Evolutionary conservation across 768 basidiomycete species (phyloP).

Genomic region (Porpolomopsis calyptriformis): DNA sequence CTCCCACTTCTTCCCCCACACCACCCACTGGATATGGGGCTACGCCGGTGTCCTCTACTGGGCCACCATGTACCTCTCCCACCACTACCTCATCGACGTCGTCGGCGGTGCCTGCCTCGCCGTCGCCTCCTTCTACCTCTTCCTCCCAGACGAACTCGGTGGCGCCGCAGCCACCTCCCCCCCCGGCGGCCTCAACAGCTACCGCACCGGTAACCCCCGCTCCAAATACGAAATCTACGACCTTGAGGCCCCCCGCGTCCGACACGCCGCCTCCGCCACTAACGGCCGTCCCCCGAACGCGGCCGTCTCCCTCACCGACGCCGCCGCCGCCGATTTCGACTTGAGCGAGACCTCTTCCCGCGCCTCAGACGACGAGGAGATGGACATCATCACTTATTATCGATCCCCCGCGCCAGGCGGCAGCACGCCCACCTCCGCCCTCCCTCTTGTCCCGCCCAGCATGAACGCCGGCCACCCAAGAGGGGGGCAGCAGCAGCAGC

Average conservation of each 20-base stretch:
- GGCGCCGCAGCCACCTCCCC: conserved; percentile 39
- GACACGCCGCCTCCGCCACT: conserved; percentile 66
- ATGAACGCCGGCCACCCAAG: not conserved
- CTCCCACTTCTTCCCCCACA: conserved; percentile 85
- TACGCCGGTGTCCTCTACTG: conserved; percentile 88
- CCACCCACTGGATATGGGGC: conserved; percentile 57
- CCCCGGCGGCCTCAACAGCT: conserved; percentile 31
- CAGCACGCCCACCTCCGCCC: conserved; percentile 25
- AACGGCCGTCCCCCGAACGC: conserved; percentile 25
- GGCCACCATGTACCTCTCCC: conserved; percentile 98
- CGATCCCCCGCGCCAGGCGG: conserved; percentile 47
- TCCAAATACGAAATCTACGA: conserved; percentile 59
- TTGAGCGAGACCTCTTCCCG: conserved; percentile 37
- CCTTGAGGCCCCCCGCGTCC: conserved; percentile 43
- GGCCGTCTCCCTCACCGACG: conserved; percentile 17
- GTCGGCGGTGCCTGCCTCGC: conserved; percentile 89
- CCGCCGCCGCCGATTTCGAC: conserved; percentile 45
- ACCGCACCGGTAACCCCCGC: too few relatives aligned
- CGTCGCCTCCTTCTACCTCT: conserved; percentile 76
- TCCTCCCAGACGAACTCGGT: conserved; percentile 73
- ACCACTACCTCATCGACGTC: conserved; percentile 98
- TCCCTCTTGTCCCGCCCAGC: conserved; percentile 22
- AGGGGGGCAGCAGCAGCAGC: conserved; percentile 1
- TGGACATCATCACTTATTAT: conserved; percentile 51
- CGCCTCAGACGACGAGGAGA: conserved; percentile 54